Conservation (phyloP, 106 monocot genomes). For the Iris macrosiphon region DNA sequence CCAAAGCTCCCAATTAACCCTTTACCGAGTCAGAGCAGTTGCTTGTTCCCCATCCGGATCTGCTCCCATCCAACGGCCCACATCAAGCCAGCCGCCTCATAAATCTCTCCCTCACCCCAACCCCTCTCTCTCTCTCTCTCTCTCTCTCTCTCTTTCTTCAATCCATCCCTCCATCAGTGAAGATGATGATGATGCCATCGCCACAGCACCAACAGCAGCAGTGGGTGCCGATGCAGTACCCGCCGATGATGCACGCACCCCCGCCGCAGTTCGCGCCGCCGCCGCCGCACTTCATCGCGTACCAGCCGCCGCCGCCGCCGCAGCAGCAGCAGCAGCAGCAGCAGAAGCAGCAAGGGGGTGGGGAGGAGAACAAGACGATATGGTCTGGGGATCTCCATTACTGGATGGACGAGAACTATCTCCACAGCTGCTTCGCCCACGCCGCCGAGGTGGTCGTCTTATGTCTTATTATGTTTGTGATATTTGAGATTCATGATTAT, state of each 20-base stretch:
- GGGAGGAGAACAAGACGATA: slow-evolving; percentile 61
- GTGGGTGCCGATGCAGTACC: too few relatives aligned
- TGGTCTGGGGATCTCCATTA: slow-evolving; percentile 74
- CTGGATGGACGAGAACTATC: slow-evolving; percentile 81
- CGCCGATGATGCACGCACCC: too few relatives aligned
- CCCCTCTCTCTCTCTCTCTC: not conserved
- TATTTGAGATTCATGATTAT: too few relatives aligned
- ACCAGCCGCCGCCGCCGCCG: slow-evolving; percentile 7
- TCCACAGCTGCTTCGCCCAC: slow-evolving; percentile 55
- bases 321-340: slow-evolving; percentile 1
- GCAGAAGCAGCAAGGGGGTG: not conserved
- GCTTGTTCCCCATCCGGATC: too few relatives aligned
- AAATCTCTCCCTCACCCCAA: not conserved
- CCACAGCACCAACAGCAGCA: slow-evolving; percentile 13
- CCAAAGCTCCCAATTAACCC: too few relatives aligned
- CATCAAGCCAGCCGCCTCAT: slow-evolving; percentile 25
- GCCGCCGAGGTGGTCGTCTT: slow-evolving; percentile 83
- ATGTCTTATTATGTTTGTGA: too few relatives aligned
- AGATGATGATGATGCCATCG: too few relatives aligned
- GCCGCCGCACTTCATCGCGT: slow-evolving; percentile 25
- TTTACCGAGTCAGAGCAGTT: too few relatives aligned
- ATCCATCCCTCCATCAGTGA: too few relatives aligned
- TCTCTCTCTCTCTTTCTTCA: not conserved
- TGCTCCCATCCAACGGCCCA: slow-evolving; percentile 16
- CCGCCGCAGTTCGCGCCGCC: slow-evolving; percentile 20